phyloP scores from a whole-genome alignment of 768 basidiomycete genomes.

The Coprinopsis marcescibilis region DNA sequence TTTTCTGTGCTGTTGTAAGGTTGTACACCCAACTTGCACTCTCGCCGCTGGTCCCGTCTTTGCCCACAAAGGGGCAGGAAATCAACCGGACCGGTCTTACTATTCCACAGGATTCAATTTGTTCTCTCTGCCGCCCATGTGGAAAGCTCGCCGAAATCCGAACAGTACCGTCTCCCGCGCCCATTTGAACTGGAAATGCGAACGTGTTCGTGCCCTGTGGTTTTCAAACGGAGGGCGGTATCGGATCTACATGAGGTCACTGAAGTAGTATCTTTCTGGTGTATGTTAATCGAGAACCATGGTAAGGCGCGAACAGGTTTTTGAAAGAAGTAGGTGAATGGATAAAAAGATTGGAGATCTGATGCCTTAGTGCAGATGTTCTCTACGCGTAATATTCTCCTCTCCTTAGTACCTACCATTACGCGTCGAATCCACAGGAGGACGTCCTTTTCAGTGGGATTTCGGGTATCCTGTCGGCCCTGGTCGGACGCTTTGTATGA shows the following conservation, averaged over 20 bases:
- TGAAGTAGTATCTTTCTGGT: too few relatives aligned
- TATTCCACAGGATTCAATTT: slow-evolving; percentile 60
- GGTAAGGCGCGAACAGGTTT: too few relatives aligned
- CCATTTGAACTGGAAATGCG: slow-evolving; percentile 86
- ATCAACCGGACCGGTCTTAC: slow-evolving; percentile 63
- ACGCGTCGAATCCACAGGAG: too few relatives aligned
- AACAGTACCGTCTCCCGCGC: slow-evolving; percentile 40
- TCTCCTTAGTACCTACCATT: too few relatives aligned
- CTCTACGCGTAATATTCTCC: too few relatives aligned
- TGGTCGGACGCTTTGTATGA: too few relatives aligned
- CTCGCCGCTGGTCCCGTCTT: slow-evolving; percentile 42
- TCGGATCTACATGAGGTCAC: slow-evolving; percentile 30
- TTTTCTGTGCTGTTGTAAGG: not conserved
- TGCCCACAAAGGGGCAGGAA: slow-evolving; percentile 21
- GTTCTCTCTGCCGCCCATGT: slow-evolving; percentile 54
- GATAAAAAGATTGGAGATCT: too few relatives aligned
- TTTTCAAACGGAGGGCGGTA: slow-evolving; percentile 40
- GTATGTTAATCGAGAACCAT: too few relatives aligned
- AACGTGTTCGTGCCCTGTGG: slow-evolving; percentile 84
- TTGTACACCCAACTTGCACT: not conserved
- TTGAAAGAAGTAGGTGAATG: too few relatives aligned
- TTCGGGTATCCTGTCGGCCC: too few relatives aligned
- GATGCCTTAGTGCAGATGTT: too few relatives aligned
- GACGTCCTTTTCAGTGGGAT: too few relatives aligned
- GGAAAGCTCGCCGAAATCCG: slow-evolving; percentile 38